Percentiles rank a stretch among this genome's conserved stretches.
Conservation (phyloP, 768 basidiomycete species). For the Boletus sp. region DNA sequence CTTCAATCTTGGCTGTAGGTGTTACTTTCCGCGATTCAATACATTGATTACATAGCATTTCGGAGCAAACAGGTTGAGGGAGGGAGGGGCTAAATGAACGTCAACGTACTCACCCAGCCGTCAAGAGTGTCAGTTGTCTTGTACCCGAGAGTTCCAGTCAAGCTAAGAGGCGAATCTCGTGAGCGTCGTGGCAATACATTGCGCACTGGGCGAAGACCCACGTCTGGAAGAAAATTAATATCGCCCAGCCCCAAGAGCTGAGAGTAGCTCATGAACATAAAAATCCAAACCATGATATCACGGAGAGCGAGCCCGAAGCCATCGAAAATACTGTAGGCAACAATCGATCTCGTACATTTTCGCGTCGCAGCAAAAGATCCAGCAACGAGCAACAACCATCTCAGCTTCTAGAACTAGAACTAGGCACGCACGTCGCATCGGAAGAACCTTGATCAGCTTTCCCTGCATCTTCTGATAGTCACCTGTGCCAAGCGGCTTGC, state of each 20-base stretch:
- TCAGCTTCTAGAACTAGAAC: neutral
- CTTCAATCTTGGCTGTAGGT: neutral
- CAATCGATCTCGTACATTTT: neutral
- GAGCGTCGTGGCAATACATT: neutral
- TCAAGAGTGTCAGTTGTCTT: conserved; percentile 52
- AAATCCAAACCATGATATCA: conserved; percentile 52
- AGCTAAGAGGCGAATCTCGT: conserved; percentile 27
- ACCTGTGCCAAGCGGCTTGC: conserved; percentile 61
- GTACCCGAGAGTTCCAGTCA: conserved; percentile 61
- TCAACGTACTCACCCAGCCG: conserved; percentile 48
- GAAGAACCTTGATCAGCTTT: conserved; percentile 55
- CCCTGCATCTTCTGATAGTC: conserved; percentile 64
- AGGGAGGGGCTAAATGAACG: neutral
- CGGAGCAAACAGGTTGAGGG: conserved; percentile 38
- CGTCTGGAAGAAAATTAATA: conserved; percentile 60
- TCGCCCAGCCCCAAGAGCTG: conserved; percentile 57
- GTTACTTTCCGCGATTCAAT: conserved; percentile 46
- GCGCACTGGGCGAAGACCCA: conserved; percentile 16
- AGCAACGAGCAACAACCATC: neutral
- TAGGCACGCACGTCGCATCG: conserved; percentile 11
- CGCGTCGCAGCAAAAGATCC: neutral
- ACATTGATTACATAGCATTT: conserved; percentile 49
- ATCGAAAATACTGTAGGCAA: conserved; percentile 37
- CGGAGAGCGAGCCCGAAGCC: conserved; percentile 56
- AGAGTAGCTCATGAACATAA: conserved; percentile 48